Percentiles rank a stretch among this genome's conserved stretches.
Evolutionary conservation across 208 protist species (phyloP).

Genomic region (Leishmania guyanensis): DNA sequence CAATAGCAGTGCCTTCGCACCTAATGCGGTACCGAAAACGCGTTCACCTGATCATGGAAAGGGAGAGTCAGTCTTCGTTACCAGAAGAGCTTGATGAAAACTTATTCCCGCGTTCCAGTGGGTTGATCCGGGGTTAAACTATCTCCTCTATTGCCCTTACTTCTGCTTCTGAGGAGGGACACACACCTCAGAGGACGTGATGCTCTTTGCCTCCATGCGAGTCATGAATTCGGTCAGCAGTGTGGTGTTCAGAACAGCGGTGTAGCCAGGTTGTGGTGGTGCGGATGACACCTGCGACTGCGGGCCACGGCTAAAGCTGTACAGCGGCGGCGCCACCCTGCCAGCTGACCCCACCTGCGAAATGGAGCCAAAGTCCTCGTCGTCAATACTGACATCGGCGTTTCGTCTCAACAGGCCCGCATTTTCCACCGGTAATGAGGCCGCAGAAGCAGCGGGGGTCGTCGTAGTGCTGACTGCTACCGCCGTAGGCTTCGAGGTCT

Average conservation of each 20-base stretch:
- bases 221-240: slow-evolving; percentile 10
- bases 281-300: slow-evolving; percentile 23
- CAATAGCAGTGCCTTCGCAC: neutral
- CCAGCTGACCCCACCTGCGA: slow-evolving; percentile 18
- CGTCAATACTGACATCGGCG: slow-evolving; percentile 2
- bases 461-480: neutral
- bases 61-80: neutral
- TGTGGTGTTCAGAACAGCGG: neutral
- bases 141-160: neutral
- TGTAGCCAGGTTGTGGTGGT: slow-evolving; percentile 12
- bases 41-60: neutral
- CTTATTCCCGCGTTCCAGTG: neutral
- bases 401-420: neutral
- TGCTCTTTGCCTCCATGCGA: slow-evolving; percentile 19
- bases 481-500: neutral
- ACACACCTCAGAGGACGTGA: slow-evolving; percentile 19
- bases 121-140: neutral
- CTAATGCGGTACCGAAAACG: neutral
- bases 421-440: neutral
- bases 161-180: neutral
- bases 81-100: neutral
- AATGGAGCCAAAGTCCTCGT: slow-evolving; percentile 28
- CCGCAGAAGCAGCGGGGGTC: neutral
- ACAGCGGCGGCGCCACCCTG: slow-evolving; percentile 10
- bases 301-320: slow-evolving; percentile 21